phyloP scores from a whole-genome alignment of 1,284 basidiomycete genomes.

The Pisolithus thermaeus region DNA sequence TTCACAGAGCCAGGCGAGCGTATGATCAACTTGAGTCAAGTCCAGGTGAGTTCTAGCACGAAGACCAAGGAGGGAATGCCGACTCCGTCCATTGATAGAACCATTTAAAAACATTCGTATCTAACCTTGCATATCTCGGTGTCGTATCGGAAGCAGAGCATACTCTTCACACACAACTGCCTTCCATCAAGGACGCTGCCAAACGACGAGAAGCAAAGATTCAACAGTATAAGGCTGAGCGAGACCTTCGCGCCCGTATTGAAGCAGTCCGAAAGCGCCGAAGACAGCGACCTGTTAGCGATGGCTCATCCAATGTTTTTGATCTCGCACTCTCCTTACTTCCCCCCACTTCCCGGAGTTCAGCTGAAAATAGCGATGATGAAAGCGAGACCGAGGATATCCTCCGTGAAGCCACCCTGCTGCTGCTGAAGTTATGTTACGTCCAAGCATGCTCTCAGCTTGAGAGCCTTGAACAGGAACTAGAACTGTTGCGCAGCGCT shows the following conservation, averaged over 20 bases:
- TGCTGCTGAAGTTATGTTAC: conserved; percentile 71
- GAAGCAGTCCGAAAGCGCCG: conserved; percentile 53
- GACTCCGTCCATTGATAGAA: conserved; percentile 35
- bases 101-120: conserved; percentile 53
- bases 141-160: conserved; percentile 64
- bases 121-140: conserved; percentile 60
- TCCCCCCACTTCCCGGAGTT: conserved; percentile 29
- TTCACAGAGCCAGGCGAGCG: conserved; percentile 57
- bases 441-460: conserved; percentile 66
- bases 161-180: conserved; percentile 43
- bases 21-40: conserved; percentile 46
- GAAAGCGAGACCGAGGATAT: conserved; percentile 59
- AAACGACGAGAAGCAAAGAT: conserved; percentile 82
- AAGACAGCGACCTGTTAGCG: conserved; percentile 31
- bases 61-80: conserved; percentile 11
- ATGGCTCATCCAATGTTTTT: conserved; percentile 43
- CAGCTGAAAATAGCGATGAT: conserved; percentile 47
- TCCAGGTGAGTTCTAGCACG: conserved; percentile 47
- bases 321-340: conserved; percentile 61
- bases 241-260: conserved; percentile 65
- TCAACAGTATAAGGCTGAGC: conserved; percentile 80
- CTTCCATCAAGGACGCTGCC: conserved; percentile 55
- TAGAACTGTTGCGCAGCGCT: conserved; percentile 62
- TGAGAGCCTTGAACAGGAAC: conserved; percentile 67
- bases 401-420: conserved; percentile 59